These are phyloP conservation scores for Heliamphora pulchella DNA, from an alignment of 179 eudicot species.

Conservation along the genomic window DNA sequence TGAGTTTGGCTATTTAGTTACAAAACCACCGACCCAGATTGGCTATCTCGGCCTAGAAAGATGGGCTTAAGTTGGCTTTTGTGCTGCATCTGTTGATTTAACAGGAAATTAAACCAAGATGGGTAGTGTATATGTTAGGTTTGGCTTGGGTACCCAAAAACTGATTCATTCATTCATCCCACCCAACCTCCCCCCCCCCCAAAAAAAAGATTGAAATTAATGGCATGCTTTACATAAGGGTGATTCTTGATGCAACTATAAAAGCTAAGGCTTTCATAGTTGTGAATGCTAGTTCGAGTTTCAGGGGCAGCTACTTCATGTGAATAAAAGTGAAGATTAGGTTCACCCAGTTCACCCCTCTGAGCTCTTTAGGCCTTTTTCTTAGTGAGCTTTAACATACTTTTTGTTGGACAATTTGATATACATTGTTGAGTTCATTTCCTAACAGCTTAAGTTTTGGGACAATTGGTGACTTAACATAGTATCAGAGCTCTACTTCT, in stretches of 20 bases:
- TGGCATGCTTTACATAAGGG: neutral
- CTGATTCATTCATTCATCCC: too few species aligned
- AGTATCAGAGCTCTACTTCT: too few species aligned
- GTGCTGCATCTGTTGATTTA: neutral
- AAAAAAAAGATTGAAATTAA: neutral
- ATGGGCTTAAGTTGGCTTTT: constrained; percentile 2
- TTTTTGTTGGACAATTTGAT: neutral
- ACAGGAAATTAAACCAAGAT: neutral
- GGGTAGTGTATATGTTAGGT: neutral
- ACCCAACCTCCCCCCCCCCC: too few species aligned
- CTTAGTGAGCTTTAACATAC: neutral
- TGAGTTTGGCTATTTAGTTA: constrained; percentile 4
- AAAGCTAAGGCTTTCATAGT: constrained; percentile 1
- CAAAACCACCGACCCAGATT: neutral
- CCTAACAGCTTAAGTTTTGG: too few species aligned
- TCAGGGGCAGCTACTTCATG: neutral
- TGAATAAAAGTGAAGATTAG: neutral
- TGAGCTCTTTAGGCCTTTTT: neutral
- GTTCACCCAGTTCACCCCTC: neutral
- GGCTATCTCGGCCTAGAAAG: neutral
- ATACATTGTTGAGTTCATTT: too few species aligned
- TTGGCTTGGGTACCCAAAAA: neutral
- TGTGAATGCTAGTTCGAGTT: neutral
- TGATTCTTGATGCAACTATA: neutral
- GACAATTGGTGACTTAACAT: too few species aligned